Base-by-base conservation (phyloP, 257 asterid species). In the Cruciata laevipes region DNA sequence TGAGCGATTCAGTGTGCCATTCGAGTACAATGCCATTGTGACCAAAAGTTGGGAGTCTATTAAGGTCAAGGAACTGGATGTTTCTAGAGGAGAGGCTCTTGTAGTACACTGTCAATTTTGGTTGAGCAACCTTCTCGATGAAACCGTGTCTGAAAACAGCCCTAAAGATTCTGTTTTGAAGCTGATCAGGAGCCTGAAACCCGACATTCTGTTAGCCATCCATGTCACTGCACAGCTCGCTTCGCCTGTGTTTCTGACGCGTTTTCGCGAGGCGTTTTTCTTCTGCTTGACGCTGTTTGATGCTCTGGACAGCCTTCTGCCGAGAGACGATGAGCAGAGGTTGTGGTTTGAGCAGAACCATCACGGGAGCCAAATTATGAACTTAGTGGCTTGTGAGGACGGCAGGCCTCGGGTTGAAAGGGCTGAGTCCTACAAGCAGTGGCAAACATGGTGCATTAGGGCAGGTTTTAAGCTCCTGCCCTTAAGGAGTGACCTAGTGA, bases 331-430 rank as follows among this genome's bases (percentile, higher is more conserved):
- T 40, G 66, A 12, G 2, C 61, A 31, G 55, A 42, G 78, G 58
- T 0, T 62, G 12, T 68, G 20, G 16, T 74, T 61, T 53, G 78
- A 74, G 58, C 62, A 40, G 3, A 30, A 37, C 8, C 7, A 61
- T 3, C 17, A 23, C 9, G 67, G 55, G 23, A 33, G 24, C 8
- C 70, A 74, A 13, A 63, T 62, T 35, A 44, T 74, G 73, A 74
- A 74, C 56, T 40, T 63, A 17, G 66, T 74, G 27, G 78, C 78
- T 21, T 74, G 78, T 16, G 78, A 74, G 65, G 70, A n/a, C n/a
- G n/a, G 78, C 16, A 20, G 31, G 21, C 61, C 21, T 20, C 52
- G 78, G 63, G 70, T 63, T 33, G 78, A 62, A 20, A 74, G 74
- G 70, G 61, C 78, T 2, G 78, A 68, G 67, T 62, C 78, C 25